These are phyloP conservation scores for Choricystis sp. DNA, from an alignment of 139 green algal species.

Conservation along the genomic window DNA sequence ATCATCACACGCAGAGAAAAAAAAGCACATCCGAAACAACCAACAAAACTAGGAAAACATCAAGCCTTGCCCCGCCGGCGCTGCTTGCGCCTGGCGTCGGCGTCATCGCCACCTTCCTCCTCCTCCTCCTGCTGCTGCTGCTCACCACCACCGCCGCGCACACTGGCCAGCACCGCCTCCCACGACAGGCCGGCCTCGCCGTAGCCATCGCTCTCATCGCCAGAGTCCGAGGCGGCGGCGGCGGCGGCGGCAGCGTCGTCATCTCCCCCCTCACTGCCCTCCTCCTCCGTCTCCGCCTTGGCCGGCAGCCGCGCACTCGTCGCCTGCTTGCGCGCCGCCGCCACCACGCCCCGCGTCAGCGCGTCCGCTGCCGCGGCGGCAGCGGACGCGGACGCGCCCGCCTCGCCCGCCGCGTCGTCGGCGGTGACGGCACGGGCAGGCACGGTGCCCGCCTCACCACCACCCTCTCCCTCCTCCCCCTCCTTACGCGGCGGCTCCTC, in stretches of 20 bases:
- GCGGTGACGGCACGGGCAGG: constrained; percentile 7
- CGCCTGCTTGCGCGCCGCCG: constrained; percentile 30
- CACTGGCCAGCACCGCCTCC: constrained; percentile 63
- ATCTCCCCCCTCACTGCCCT: constrained; percentile 1
- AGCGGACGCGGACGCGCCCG: constrained; percentile 8
- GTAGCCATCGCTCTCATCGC: constrained; percentile 57
- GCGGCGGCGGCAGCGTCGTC: constrained; percentile 16
- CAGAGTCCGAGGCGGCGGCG: constrained; percentile 16
- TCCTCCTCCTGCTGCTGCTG: neutral
- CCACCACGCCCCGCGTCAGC: constrained; percentile 23
- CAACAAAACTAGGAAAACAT: no score
- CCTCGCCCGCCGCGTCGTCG: constrained; percentile 6
- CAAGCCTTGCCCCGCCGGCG: no score
- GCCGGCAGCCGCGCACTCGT: constrained; percentile 35
- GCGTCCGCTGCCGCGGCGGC: constrained; percentile 21
- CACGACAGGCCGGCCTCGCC: constrained; percentile 60
- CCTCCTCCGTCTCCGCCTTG: constrained; percentile 9
- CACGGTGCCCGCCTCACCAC: neutral
- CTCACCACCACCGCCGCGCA: constrained; percentile 16
- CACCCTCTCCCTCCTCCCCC: constrained; percentile 2
- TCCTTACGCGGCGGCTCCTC: constrained; percentile 43
- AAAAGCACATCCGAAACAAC: no score
- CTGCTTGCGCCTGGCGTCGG: neutral
- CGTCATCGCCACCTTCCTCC: neutral
- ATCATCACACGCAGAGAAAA: no score